Evolutionary conservation across 1,284 basidiomycete species (phyloP).

Genomic region (Sparassis latifolia): DNA sequence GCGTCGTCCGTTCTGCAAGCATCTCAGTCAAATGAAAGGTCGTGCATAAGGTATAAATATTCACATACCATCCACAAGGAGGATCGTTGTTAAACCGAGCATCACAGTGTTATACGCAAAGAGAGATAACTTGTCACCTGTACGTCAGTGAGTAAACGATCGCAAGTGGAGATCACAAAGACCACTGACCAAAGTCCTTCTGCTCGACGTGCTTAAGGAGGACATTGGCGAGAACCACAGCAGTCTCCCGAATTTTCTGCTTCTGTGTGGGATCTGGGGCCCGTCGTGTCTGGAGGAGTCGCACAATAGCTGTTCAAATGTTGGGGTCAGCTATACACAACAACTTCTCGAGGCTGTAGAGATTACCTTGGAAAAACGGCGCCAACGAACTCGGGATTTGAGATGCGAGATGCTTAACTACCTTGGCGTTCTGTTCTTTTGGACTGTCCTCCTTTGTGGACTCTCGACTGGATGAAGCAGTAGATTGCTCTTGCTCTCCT

Average conservation of each 20-base stretch:
- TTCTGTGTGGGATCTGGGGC: conserved; percentile 75
- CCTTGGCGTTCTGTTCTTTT: conserved; percentile 63
- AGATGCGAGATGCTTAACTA: conserved; percentile 76
- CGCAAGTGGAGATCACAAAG: not conserved
- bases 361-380: conserved; percentile 84
- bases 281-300: conserved; percentile 80
- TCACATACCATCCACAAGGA: conserved; percentile 79
- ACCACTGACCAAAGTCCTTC: conserved; percentile 43
- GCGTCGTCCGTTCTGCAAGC: conserved; percentile 60
- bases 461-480: conserved; percentile 16
- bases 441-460: conserved; percentile 37
- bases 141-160: conserved; percentile 5
- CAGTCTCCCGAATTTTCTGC: conserved; percentile 69
- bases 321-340: conserved; percentile 1
- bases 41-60: not conserved
- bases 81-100: conserved; percentile 63
- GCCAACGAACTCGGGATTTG: conserved; percentile 75
- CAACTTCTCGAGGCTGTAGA: too few relatives aligned
- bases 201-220: conserved; percentile 69
- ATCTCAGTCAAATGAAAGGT: not conserved
- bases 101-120: conserved; percentile 76
- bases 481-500: conserved; percentile 19
- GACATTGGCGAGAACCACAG: conserved; percentile 64
- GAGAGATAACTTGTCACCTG: conserved; percentile 47
- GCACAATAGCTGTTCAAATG: conserved; percentile 63